These are phyloP conservation scores for Leccinum rimulosum DNA, from an alignment of 768 basidiomycete genomes.

Conservation along the genomic window DNA sequence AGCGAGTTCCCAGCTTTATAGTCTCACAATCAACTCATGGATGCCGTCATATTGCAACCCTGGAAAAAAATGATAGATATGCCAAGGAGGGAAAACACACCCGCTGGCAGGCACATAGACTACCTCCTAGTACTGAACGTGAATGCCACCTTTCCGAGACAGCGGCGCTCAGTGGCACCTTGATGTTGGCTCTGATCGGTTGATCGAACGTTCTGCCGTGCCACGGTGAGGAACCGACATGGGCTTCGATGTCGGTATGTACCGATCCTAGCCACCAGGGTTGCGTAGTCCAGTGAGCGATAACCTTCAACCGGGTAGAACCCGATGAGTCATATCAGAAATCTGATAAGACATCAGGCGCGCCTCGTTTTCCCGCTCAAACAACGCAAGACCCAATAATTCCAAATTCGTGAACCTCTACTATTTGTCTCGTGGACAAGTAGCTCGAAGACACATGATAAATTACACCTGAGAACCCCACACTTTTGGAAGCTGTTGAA, in stretches of 20 bases:
- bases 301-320: slow-evolving; percentile 75
- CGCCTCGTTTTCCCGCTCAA: slow-evolving; percentile 21
- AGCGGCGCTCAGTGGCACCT: neutral
- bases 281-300: slow-evolving; percentile 92
- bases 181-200: neutral
- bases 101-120: neutral
- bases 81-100: neutral
- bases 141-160: neutral
- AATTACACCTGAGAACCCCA: slow-evolving; percentile 90
- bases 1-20: slow-evolving; percentile 1
- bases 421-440: slow-evolving; percentile 75
- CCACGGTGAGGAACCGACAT: neutral
- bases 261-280: slow-evolving; percentile 37
- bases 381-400: neutral
- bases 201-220: neutral
- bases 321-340: slow-evolving; percentile 77
- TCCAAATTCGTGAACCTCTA: neutral
- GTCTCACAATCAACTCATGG: neutral
- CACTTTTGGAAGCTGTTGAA: slow-evolving; percentile 83
- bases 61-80: neutral
- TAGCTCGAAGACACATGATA: slow-evolving; percentile 93
- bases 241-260: neutral
- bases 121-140: neutral
- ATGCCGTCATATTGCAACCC: slow-evolving; percentile 4
- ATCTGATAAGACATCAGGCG: slow-evolving; percentile 59